Percentiles rank a stretch among this genome's conserved stretches.
phyloP scores from a whole-genome alignment of 768 basidiomycete genomes.

The Naganishia onofrii region DNA sequence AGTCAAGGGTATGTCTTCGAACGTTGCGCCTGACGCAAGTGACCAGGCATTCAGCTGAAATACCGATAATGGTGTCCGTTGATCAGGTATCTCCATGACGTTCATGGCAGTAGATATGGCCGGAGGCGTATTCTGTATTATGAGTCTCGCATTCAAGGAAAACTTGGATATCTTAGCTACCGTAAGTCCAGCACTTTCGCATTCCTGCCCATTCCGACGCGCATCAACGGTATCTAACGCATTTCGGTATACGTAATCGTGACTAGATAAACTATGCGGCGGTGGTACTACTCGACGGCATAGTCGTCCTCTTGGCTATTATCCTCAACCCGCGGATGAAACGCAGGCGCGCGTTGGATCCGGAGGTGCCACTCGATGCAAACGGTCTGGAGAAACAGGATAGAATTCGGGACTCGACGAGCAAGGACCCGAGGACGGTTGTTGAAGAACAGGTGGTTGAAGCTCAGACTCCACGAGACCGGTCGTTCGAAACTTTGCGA shows the following conservation, averaged over 20 bases:
- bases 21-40: no score
- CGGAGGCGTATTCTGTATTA: conserved; percentile 68
- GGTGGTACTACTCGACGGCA: conserved; percentile 64
- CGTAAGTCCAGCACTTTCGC: conserved; percentile 45
- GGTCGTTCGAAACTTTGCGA: no score
- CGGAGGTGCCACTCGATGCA: background rate
- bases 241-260: background rate
- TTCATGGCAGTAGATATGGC: conserved; percentile 71
- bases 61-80: no score
- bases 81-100: conserved; percentile 65
- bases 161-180: conserved; percentile 66
- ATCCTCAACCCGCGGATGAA: conserved; percentile 63
- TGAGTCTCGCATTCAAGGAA: conserved; percentile 67
- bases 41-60: no score
- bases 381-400: conserved; percentile 3
- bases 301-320: conserved; percentile 63
- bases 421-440: no score
- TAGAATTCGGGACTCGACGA: background rate
- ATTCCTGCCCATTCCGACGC: background rate
- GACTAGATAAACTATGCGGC: conserved; percentile 56
- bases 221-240: background rate
- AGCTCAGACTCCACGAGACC: no score
- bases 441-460: no score
- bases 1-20: conserved; percentile 40
- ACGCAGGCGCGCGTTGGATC: conserved; percentile 32